Percentiles rank a stretch among this genome's conserved stretches.
Evolutionary conservation across 305 asterid species (phyloP).

Genomic region (Fraxinus albicans): DNA sequence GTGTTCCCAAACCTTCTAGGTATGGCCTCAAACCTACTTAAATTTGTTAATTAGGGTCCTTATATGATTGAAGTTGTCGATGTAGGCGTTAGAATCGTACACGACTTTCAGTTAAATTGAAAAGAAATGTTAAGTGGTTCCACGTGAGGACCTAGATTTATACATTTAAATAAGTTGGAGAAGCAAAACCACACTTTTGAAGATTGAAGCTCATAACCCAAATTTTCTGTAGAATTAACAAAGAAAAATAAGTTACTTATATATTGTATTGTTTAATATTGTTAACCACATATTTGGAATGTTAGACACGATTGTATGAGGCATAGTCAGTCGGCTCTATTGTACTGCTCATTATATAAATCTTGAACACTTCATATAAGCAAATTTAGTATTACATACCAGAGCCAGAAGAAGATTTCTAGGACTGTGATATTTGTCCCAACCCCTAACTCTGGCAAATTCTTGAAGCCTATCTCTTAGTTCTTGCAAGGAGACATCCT

Average conservation of each 20-base stretch:
- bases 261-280: neutral
- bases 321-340: neutral
- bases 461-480: constrained; percentile 50
- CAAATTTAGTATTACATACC: constrained; percentile 26
- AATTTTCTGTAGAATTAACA: neutral
- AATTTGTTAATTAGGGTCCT: neutral
- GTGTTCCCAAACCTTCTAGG: neutral
- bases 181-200: neutral
- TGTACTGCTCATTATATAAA: neutral
- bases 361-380: neutral
- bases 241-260: too few relatives aligned
- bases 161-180: too few relatives aligned
- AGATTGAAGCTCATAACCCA: neutral
- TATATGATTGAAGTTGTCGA: neutral
- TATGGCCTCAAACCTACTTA: too few relatives aligned
- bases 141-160: neutral
- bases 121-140: neutral
- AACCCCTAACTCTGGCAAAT: constrained; percentile 52
- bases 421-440: constrained; percentile 65
- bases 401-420: constrained; percentile 64
- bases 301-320: neutral
- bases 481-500: constrained; percentile 58
- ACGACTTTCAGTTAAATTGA: neutral
- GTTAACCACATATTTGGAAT: neutral
- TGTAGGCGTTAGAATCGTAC: neutral